Conservation (phyloP, 1,284 basidiomycete species). For the Fomitopsis betulina region DNA sequence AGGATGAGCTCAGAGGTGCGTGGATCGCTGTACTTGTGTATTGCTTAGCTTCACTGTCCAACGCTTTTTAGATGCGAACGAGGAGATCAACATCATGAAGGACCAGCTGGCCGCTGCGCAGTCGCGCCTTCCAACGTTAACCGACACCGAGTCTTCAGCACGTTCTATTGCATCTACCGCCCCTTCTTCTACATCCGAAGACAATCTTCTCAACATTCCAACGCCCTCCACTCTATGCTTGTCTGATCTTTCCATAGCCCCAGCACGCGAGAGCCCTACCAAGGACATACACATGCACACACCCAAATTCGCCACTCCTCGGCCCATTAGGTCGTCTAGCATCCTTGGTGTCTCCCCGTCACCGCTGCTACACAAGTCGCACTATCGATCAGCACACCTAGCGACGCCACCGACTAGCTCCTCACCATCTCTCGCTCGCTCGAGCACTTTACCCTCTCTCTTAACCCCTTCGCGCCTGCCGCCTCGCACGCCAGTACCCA, state of each 20-base stretch:
- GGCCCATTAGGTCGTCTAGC: constrained; percentile 10
- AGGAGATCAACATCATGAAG: constrained; percentile 79
- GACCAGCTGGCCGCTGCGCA: constrained; percentile 58
- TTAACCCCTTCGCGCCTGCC: constrained; percentile 40
- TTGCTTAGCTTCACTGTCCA: constrained; percentile 4
- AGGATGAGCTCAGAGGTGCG: constrained; percentile 90
- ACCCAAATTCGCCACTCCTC: constrained; percentile 24
- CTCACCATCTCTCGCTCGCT: constrained; percentile 47
- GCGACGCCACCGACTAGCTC: constrained; percentile 35
- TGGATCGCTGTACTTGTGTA: constrained; percentile 6
- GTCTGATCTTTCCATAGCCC: constrained; percentile 49
- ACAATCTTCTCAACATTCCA: constrained; percentile 52
- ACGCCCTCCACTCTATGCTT: constrained; percentile 59
- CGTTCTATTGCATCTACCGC: constrained; percentile 24
- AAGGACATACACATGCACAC: constrained; percentile 14
- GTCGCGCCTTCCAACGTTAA: constrained; percentile 25
- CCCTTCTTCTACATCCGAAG: constrained; percentile 35
- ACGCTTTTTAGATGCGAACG: constrained; percentile 65
- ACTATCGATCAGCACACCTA: constrained; percentile 42
- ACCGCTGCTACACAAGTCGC: constrained; percentile 44
- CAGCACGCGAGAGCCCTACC: constrained; percentile 35
- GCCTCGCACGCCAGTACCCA: constrained; percentile 41
- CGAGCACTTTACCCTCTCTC: constrained; percentile 48
- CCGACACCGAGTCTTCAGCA: constrained; percentile 18
- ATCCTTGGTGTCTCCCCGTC: constrained; percentile 40